A percentile compares a stretch with the other conserved stretches of the same genome.
These are phyloP conservation scores for Naganishia friedmannii DNA, from an alignment of 768 basidiomycete species.

Conservation along the genomic window DNA sequence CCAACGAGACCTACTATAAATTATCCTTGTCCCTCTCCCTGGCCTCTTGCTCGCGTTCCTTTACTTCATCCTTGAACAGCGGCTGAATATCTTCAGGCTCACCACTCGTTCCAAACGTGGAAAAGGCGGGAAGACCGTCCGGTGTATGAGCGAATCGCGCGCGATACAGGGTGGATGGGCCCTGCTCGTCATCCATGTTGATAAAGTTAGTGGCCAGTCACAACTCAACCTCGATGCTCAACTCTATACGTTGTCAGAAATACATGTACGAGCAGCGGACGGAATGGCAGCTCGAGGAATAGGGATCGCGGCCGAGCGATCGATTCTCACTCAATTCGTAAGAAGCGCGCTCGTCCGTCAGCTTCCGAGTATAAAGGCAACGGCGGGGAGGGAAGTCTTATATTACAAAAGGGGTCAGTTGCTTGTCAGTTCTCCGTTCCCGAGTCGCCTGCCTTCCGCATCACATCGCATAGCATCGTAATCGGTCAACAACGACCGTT, in stretches of 20 bases:
- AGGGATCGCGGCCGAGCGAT: not conserved
- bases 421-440: too few relatives aligned
- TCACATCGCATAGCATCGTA: not conserved
- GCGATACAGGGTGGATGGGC: conserved; percentile 43
- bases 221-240: too few relatives aligned
- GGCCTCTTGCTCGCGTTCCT: conserved; percentile 19
- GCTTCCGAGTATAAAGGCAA: too few relatives aligned
- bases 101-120: conserved; percentile 28
- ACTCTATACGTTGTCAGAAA: too few relatives aligned
- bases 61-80: conserved; percentile 21
- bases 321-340: not conserved
- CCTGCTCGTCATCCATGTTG: conserved; percentile 44
- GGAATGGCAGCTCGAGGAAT: not conserved
- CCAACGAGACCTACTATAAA: conserved; percentile 38
- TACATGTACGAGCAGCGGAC: too few relatives aligned
- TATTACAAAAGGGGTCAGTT: too few relatives aligned
- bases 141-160: conserved; percentile 40
- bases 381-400: too few relatives aligned
- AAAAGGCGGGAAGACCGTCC: conserved; percentile 39
- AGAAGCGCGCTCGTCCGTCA: too few relatives aligned
- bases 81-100: conserved; percentile 23
- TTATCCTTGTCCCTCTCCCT: conserved; percentile 30
- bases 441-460: too few relatives aligned
- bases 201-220: not conserved
- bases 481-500: not conserved